Evolutionary conservation across 176 grass and related monocot genomes (phyloP).

Genomic region (Musa troglodytarum): DNA sequence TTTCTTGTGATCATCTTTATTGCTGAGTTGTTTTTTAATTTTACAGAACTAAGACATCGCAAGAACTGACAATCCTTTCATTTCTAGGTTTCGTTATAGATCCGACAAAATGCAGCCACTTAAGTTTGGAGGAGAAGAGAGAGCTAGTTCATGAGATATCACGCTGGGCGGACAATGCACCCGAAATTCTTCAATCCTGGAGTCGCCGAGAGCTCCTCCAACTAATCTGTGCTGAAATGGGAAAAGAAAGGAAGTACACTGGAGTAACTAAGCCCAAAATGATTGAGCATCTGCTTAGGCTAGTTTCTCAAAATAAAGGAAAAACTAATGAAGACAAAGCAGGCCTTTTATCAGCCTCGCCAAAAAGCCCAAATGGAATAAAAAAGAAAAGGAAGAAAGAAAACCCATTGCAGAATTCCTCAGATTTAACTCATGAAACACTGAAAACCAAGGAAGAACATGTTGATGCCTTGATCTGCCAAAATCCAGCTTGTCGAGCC

Average conservation of each 20-base stretch:
- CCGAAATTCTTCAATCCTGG: slow-evolving; percentile 87
- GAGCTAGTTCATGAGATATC: slow-evolving; percentile 66
- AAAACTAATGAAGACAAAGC: slow-evolving; percentile 21
- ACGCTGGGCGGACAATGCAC: slow-evolving; percentile 50
- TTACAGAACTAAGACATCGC: neutral
- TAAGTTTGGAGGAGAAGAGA: slow-evolving; percentile 74
- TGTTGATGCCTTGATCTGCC: slow-evolving; percentile 39
- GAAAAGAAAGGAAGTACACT: slow-evolving; percentile 93
- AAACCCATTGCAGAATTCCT: slow-evolving; percentile 9
- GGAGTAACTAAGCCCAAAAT: slow-evolving; percentile 81
- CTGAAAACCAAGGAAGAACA: slow-evolving; percentile 20
- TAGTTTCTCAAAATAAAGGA: slow-evolving; percentile 45
- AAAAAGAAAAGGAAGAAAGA: slow-evolving; percentile 34
- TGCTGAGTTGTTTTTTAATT: neutral
- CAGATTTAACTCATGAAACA: slow-evolving; percentile 10
- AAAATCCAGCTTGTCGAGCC: slow-evolving; percentile 74
- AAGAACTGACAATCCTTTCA: neutral
- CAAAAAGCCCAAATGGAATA: slow-evolving; percentile 28
- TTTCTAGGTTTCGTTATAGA: slow-evolving; percentile 49
- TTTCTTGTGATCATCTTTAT: neutral
- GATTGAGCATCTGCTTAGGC: slow-evolving; percentile 75
- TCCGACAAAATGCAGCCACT: slow-evolving; percentile 37
- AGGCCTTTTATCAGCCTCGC: slow-evolving; percentile 2
- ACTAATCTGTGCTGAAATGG: slow-evolving; percentile 70
- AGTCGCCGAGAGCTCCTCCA: slow-evolving; percentile 72